Conservation (phyloP, 495 filamentous ascomycete genomes). For the Aspergillus cristatus region DNA sequence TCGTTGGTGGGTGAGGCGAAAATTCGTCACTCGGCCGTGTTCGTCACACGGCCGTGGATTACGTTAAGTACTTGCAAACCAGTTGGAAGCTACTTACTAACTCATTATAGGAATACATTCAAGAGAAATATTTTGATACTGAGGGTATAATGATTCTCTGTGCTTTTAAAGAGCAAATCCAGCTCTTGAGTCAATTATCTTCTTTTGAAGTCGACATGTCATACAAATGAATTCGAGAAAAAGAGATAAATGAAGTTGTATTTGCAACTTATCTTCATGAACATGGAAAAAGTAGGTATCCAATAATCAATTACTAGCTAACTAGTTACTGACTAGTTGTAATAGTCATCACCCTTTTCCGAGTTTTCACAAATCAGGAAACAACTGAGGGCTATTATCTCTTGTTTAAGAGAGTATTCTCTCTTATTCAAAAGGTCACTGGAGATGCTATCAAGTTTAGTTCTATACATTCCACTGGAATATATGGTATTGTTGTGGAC, state of each 20-base stretch:
- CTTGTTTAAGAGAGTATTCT: too few species aligned
- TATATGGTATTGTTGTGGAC: too few species aligned
- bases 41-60: too few species aligned
- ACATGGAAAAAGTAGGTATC: neutral
- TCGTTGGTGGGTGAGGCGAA: too few species aligned
- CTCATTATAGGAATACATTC: neutral
- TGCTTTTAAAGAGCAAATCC: neutral
- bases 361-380: neutral
- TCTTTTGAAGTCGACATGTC: neutral
- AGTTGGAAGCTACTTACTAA: slow-evolving; percentile 1
- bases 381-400: too few species aligned
- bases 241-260: neutral
- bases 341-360: neutral
- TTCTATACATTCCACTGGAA: too few species aligned
- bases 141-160: neutral
- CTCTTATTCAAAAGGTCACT: too few species aligned
- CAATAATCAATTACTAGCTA: neutral
- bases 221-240: neutral
- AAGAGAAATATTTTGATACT: neutral
- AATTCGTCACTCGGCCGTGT: too few species aligned
- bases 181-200: neutral
- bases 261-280: neutral
- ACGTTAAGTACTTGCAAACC: neutral
- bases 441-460: too few species aligned
- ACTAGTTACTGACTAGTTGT: neutral